A percentile compares a stretch with the other conserved stretches of the same genome.
These are phyloP conservation scores for Hanseniaspora guilliermondii DNA, from an alignment of 805 yeast species.

Conservation along the genomic window DNA sequence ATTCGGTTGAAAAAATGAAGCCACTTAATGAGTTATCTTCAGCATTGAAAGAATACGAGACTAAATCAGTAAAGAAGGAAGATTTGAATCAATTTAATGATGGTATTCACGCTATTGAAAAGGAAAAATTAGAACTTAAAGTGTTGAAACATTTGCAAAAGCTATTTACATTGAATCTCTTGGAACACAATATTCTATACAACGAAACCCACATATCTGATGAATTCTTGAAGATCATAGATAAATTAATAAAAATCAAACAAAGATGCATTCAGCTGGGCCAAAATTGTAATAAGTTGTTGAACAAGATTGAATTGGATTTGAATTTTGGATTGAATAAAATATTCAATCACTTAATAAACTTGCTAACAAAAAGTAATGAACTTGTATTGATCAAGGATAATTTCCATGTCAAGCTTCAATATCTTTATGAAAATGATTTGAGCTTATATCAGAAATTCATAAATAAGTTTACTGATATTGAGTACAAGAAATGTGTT, in stretches of 20 bases:
- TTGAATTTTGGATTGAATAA: constrained; percentile 44
- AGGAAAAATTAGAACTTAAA: constrained; percentile 35
- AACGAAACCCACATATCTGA: constrained; percentile 30
- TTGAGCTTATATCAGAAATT: constrained; percentile 45
- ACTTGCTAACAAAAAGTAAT: constrained; percentile 21
- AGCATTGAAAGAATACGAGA: background rate
- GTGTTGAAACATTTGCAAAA: constrained; percentile 43
- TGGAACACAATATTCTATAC: constrained; percentile 51
- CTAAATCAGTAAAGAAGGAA: background rate
- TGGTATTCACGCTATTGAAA: constrained; percentile 14
- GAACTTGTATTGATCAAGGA: constrained; percentile 16
- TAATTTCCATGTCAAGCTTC: constrained; percentile 26
- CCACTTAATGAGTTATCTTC: constrained; percentile 18
- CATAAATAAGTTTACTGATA: constrained; percentile 48
- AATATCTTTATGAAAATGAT: constrained; percentile 29
- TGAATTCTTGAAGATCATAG: constrained; percentile 48
- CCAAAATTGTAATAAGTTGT: constrained; percentile 49
- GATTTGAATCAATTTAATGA: constrained; percentile 17
- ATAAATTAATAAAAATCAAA: constrained; percentile 52
- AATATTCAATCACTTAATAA: constrained; percentile 34
- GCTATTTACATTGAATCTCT: constrained; percentile 55
- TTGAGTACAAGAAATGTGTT: constrained; percentile 50
- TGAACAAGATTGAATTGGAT: constrained; percentile 42
- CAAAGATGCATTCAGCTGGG: constrained; percentile 58
- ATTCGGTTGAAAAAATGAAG: background rate